Percentiles rank a stretch among this genome's conserved stretches.
Conservation (phyloP, 2,329 filamentous ascomycete genomes). For the Drechslera avenae region DNA sequence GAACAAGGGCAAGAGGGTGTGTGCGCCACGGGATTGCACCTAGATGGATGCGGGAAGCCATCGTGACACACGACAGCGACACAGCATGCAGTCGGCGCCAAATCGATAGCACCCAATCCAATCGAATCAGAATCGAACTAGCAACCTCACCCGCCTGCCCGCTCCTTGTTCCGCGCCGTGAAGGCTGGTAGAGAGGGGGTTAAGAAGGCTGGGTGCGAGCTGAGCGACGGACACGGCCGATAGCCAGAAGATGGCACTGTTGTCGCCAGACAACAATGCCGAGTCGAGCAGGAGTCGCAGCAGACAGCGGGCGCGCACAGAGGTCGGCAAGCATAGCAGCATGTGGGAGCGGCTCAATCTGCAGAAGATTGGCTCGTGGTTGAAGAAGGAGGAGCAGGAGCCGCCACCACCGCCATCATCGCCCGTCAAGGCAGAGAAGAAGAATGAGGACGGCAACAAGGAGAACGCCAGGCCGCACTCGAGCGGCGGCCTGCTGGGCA, state of each 20-base stretch:
- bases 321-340: conserved; percentile 41
- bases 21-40: conserved; percentile 6
- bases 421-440: conserved; percentile 4
- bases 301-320: conserved; percentile 42
- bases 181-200: conserved; percentile 10
- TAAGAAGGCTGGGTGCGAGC: conserved; percentile 13
- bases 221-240: conserved; percentile 10
- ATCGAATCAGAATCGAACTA: conserved; percentile 18
- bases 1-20: conserved; percentile 1
- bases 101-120: conserved; percentile 36
- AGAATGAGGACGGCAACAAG: conserved; percentile 5
- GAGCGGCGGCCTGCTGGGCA: conserved; percentile 37
- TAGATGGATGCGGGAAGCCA: conserved; percentile 40
- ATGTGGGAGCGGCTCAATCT: conserved; percentile 47
- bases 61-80: conserved; percentile 31
- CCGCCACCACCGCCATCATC: conserved; percentile 25
- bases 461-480: conserved; percentile 39
- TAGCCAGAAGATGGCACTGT: conserved; percentile 33
- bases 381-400: conserved; percentile 48
- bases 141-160: conserved; percentile 11
- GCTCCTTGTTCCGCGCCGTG: conserved; percentile 2
- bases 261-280: conserved; percentile 33
- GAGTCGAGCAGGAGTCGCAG: conserved; percentile 38
- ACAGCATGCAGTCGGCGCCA: conserved; percentile 44
- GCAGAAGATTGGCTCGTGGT: conserved; percentile 50